Evolutionary conservation across 768 basidiomycete genomes (phyloP).

Genomic region (Lyophyllum decastes): DNA sequence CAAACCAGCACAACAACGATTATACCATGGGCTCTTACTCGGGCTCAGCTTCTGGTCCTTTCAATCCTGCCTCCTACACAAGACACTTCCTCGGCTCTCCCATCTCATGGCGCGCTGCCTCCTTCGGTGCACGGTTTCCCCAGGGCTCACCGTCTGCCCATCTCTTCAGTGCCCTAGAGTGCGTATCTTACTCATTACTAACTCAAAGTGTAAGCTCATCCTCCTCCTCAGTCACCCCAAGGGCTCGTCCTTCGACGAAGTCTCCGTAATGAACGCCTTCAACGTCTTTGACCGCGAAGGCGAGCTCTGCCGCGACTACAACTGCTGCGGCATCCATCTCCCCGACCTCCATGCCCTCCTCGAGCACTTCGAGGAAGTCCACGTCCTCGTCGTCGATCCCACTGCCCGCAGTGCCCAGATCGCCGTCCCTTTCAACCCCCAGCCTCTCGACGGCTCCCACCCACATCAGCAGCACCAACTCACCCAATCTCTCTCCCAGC

Average conservation of each 20-base stretch:
- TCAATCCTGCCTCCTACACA: slow-evolving; percentile 69
- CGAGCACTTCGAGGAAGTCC: slow-evolving; percentile 90
- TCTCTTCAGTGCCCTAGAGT: slow-evolving; percentile 68
- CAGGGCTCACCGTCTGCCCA: slow-evolving; percentile 65
- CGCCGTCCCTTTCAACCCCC: slow-evolving; percentile 49
- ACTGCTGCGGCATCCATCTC: slow-evolving; percentile 80
- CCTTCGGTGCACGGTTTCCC: slow-evolving; percentile 64
- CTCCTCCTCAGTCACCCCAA: slow-evolving; percentile 28
- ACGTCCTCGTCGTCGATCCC: slow-evolving; percentile 72
- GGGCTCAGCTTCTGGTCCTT: slow-evolving; percentile 44
- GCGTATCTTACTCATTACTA: slow-evolving; percentile 25
- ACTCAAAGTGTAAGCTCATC: not conserved
- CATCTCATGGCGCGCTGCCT: slow-evolving; percentile 68
- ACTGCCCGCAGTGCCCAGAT: slow-evolving; percentile 35
- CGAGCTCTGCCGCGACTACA: slow-evolving; percentile 85
- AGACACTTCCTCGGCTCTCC: slow-evolving; percentile 73
- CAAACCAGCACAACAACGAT: slow-evolving; percentile 21
- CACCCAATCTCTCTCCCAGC: slow-evolving; percentile 22
- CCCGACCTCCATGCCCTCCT: slow-evolving; percentile 79
- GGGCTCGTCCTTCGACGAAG: slow-evolving; percentile 55
- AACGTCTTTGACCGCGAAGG: slow-evolving; percentile 68
- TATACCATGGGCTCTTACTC: slow-evolving; percentile 52
- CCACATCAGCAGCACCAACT: slow-evolving; percentile 23
- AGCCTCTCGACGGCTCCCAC: slow-evolving; percentile 18
- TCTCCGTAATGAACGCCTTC: slow-evolving; percentile 65